phyloP scores from a whole-genome alignment of 108 stramenopile genomes.

The Bacterosira constricta region DNA sequence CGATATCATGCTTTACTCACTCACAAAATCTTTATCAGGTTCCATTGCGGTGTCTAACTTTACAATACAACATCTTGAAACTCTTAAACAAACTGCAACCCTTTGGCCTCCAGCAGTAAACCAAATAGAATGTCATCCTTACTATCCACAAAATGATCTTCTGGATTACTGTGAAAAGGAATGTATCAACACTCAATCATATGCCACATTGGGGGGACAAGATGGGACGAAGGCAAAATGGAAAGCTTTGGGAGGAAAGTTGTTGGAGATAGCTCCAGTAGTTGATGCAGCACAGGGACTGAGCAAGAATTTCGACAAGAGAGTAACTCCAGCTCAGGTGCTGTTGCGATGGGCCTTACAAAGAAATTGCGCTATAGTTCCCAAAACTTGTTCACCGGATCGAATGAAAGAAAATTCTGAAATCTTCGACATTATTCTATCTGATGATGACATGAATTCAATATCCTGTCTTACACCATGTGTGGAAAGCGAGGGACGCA shows the following conservation, averaged over 20 bases:
- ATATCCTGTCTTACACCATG: conserved; percentile 27
- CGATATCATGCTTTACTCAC: no score
- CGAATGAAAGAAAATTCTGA: conserved; percentile 66
- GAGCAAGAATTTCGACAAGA: background rate
- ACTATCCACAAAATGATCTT: conserved; percentile 67
- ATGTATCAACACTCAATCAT: conserved; percentile 77
- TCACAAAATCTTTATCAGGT: no score
- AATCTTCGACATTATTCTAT: conserved; percentile 49
- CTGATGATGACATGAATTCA: conserved; percentile 30
- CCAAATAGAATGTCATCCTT: conserved; percentile 89
- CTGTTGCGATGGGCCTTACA: conserved; percentile 73
- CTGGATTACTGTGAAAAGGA: conserved; percentile 71
- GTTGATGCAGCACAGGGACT: conserved; percentile 45
- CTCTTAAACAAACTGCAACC: conserved; percentile 54
- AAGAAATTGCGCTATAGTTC: conserved; percentile 58
- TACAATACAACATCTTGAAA: conserved; percentile 56
- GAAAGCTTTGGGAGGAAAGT: conserved; percentile 48
- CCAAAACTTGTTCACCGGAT: conserved; percentile 52
- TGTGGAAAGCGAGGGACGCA: conserved; percentile 39
- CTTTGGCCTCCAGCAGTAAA: conserved; percentile 85
- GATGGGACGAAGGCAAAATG: conserved; percentile 59
- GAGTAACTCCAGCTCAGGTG: conserved; percentile 65
- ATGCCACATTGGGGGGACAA: conserved; percentile 81
- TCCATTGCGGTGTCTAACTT: conserved; percentile 89
- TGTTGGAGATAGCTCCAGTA: conserved; percentile 45